Percentiles rank a stretch among this genome's conserved stretches.
phyloP scores from a whole-genome alignment of 2,329 filamentous ascomycete species.

The Colletotrichum magnum region DNA sequence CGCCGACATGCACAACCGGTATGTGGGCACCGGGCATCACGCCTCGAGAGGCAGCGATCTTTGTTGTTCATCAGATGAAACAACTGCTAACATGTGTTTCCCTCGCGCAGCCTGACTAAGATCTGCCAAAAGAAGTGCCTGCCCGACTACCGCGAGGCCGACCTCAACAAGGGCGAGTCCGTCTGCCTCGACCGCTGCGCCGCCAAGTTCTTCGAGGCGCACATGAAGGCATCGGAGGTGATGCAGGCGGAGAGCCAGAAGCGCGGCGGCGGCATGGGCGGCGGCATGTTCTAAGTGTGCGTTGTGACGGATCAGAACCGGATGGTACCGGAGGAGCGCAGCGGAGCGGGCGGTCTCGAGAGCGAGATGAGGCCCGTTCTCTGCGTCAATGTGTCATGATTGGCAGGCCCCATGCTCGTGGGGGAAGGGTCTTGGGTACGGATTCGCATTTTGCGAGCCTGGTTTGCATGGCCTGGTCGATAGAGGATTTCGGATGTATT shows the following conservation, averaged over 20 bases:
- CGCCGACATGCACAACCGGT: conserved; percentile 99
- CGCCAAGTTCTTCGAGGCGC: conserved; percentile 98
- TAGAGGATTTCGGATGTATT: conserved; percentile 21
- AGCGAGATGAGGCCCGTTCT: neutral
- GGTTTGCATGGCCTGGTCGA: conserved; percentile 10
- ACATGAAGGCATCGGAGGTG: conserved; percentile 97
- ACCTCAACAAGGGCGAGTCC: conserved; percentile 98
- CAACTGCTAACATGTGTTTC: neutral
- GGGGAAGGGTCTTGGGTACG: neutral
- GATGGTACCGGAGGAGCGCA: neutral
- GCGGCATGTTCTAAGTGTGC: conserved; percentile 58
- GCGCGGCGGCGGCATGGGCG: conserved; percentile 70
- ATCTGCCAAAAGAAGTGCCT: conserved; percentile 96
- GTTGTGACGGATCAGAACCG: neutral
- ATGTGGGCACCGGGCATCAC: conserved; percentile 45
- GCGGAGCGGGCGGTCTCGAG: neutral
- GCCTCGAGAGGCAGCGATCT: neutral
- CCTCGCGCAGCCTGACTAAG: conserved; percentile 77
- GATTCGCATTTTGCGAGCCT: conserved; percentile 14
- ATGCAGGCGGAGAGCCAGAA: conserved; percentile 89
- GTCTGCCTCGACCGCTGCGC: conserved; percentile 98
- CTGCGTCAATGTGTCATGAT: neutral
- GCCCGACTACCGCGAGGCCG: conserved; percentile 94
- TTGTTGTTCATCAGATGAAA: neutral
- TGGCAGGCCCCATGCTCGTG: neutral